Evolutionary conservation across 2,329 filamentous ascomycete species (phyloP), one percentile per base, ranked within the genome.

Genomic region (Coniochaeta sp.): DNA sequence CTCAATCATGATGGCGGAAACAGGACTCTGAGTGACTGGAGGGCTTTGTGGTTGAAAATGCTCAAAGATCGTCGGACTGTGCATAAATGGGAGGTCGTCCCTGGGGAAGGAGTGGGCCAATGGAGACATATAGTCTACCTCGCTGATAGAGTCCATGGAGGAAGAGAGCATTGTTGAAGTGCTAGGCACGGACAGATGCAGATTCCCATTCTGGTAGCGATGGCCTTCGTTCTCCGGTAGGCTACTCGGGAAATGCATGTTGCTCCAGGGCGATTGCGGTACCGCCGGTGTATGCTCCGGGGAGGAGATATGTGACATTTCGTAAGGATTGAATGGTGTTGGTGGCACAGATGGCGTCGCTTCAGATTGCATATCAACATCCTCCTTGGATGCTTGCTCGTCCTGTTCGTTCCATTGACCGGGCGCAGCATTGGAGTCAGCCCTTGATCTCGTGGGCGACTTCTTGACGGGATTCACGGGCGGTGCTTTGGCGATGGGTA

Each of bases 401-500:
- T 67, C 65, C 60, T 67, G 65, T 47, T 67, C 65, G 3, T 65
- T 70, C 77, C 77, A 79, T 57, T 74, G 73, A 61, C 71, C 70
- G 31, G 72, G 72, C 70, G 58, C 69, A 26, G 71, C 71, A 34
- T 62, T 66, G 38, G 81, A 81, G 68, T 75, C 78, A 47, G 81
- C 76, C 60, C 80, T 73, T 24, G 75, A 69, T 58, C 80, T 75
- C 14, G 75, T 67, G 14, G 70, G 68, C 14, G 79, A 69, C 70
- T 81, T 81, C 73, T 83, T 85, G 58, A 72, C 76, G 6, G 78
- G 73, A 66, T 65, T 70, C 57, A 84, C 82, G 0, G 83, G 82
- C 24, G 82, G 80, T 11, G 82, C 76, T 71, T 86, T 86, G 60
- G 84, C 85, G 63, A 88, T 81, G 61, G 85, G 85, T 61, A 96